Evolutionary conservation across 1,284 basidiomycete genomes (phyloP).

Genomic region (Termitomyces sp.): DNA sequence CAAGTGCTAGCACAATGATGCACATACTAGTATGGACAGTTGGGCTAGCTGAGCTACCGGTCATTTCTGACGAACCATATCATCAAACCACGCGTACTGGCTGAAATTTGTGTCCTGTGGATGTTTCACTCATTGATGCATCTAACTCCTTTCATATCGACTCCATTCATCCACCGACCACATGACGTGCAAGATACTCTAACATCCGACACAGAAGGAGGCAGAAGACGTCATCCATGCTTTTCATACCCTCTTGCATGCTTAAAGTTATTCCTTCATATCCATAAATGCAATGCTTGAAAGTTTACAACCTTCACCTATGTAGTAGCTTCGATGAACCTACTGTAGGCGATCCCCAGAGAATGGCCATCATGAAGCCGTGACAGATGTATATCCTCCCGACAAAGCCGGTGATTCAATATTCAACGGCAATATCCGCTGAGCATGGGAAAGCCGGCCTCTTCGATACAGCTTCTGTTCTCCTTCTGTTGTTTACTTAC

Average conservation of each 20-base stretch:
- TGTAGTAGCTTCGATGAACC: neutral
- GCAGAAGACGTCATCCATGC: conserved; percentile 7
- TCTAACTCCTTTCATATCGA: neutral
- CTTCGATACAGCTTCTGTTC: neutral
- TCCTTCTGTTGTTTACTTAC: conserved; percentile 1
- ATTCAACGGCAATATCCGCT: conserved; percentile 3
- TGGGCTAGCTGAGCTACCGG: neutral
- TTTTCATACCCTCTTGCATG: neutral
- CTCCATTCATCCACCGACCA: neutral
- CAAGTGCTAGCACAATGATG: neutral
- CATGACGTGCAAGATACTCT: conserved; percentile 2
- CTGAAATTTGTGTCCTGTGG: neutral
- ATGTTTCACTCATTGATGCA: neutral
- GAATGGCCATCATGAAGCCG: neutral
- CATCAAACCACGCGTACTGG: neutral
- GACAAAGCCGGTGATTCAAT: conserved; percentile 3
- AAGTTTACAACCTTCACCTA: neutral
- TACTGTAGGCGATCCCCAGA: neutral
- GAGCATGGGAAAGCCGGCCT: neutral
- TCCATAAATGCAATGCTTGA: neutral
- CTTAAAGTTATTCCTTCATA: neutral
- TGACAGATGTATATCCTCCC: neutral
- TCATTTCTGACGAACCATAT: neutral
- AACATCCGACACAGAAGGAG: conserved; percentile 4
- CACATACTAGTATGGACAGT: neutral